Conservation (phyloP, 2,329 filamentous ascomycete species). For the Sclerotinia minor region DNA sequence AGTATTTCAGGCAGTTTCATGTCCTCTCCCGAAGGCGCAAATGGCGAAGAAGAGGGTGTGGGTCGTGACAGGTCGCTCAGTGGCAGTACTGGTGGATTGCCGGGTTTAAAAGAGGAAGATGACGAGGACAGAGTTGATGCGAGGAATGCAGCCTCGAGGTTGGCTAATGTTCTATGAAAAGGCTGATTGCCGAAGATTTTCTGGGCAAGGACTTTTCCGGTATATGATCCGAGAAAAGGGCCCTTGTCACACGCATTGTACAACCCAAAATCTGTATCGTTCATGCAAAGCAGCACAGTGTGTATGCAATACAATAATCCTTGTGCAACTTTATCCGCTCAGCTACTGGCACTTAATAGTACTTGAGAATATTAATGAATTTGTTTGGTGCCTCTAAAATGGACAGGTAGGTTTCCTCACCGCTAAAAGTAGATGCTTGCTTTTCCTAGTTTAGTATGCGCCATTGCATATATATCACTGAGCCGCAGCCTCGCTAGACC, state of each 20-base stretch:
- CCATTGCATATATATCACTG: constrained; percentile 19
- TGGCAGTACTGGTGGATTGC: constrained; percentile 48
- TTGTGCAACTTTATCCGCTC: constrained; percentile 21
- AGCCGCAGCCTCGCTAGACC: constrained; percentile 12
- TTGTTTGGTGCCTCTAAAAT: constrained; percentile 13
- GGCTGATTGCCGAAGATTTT: constrained; percentile 3
- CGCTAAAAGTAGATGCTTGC: constrained; percentile 15
- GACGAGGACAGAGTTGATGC: constrained; percentile 95
- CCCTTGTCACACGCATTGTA: constrained; percentile 21
- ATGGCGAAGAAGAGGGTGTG: constrained; percentile 51
- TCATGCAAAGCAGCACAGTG: constrained; percentile 23
- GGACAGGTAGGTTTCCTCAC: constrained; percentile 13
- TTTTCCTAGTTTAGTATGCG: constrained; percentile 6
- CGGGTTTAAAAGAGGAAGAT: constrained; percentile 71
- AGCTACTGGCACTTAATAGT: constrained; percentile 20
- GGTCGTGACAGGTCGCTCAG: constrained; percentile 39
- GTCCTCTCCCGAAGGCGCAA: constrained; percentile 62
- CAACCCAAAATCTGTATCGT: constrained; percentile 24
- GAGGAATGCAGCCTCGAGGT: constrained; percentile 86
- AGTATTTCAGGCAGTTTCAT: constrained; percentile 74
- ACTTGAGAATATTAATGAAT: constrained; percentile 6
- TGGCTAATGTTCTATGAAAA: constrained; percentile 45
- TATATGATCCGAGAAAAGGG: constrained; percentile 20
- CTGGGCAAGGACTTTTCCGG: constrained; percentile 11
- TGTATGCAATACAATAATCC: constrained; percentile 27